phyloP scores from a whole-genome alignment of 805 yeast species.

The Clavispora phyllophila region DNA sequence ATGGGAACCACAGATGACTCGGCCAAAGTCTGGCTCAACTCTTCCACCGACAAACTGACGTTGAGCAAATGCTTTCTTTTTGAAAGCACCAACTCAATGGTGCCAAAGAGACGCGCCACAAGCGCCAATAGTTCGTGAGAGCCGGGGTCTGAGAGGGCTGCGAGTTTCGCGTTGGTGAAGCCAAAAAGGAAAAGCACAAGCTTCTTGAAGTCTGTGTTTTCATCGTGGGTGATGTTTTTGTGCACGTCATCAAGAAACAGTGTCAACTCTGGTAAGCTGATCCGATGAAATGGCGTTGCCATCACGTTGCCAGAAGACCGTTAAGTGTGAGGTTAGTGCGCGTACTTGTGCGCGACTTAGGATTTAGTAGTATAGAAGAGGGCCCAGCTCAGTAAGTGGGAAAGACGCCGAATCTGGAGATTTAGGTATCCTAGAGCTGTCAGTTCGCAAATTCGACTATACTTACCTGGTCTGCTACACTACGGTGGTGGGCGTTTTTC shows the following conservation, averaged over 20 bases:
- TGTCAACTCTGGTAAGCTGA: constrained; percentile 24
- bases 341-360: neutral
- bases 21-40: constrained; percentile 5
- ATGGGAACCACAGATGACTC: constrained; percentile 2
- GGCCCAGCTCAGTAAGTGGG: neutral
- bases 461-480: too few relatives aligned
- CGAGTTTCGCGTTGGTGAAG: constrained; percentile 24
- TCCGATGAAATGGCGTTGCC: constrained; percentile 13
- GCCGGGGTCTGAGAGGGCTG: constrained; percentile 1
- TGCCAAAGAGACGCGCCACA: constrained; percentile 19
- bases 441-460: too few relatives aligned
- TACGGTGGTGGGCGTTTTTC: too few relatives aligned
- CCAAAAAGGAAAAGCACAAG: constrained; percentile 29
- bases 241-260: constrained; percentile 33
- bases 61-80: constrained; percentile 25
- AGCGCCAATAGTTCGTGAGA: constrained; percentile 9
- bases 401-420: too few relatives aligned
- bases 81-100: constrained; percentile 31
- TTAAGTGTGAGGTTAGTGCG: neutral
- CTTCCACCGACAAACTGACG: constrained; percentile 14
- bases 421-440: too few relatives aligned
- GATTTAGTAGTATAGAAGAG: too few relatives aligned
- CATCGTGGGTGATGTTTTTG: constrained; percentile 24
- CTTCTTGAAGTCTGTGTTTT: constrained; percentile 31
- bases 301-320: neutral